Percentiles rank a stretch among this genome's conserved stretches.
These are phyloP conservation scores for Otatea glauca DNA, from an alignment of 176 grass and related monocot genomes.

Conservation along the genomic window DNA sequence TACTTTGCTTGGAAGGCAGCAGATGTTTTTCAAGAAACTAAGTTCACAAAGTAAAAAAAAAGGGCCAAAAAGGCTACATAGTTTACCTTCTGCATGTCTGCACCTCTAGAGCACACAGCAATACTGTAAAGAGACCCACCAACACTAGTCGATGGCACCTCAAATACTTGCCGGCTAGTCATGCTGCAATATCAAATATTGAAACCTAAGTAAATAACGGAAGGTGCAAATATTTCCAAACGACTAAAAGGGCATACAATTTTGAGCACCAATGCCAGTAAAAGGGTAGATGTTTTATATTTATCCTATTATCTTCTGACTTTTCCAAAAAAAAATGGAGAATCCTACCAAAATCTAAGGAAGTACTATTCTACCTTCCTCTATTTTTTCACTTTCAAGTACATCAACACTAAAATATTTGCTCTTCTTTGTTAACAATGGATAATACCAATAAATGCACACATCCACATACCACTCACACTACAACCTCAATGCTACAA, in stretches of 20 bases:
- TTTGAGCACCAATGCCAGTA: slow-evolving; percentile 6
- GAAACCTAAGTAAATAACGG: slow-evolving; percentile 35
- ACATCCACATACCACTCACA: background rate
- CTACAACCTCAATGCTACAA: background rate
- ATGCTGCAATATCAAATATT: slow-evolving; percentile 72
- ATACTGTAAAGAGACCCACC: slow-evolving; percentile 83
- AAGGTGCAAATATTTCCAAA: slow-evolving; percentile 21
- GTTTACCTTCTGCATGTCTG: slow-evolving; percentile 80
- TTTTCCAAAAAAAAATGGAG: background rate
- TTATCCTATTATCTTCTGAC: background rate
- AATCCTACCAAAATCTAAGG: background rate
- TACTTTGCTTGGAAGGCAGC: slow-evolving; percentile 1
- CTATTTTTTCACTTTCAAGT: slow-evolving; percentile 9
- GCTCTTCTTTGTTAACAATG: slow-evolving; percentile 3
- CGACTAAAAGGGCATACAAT: background rate
- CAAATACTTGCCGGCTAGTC: slow-evolving; percentile 80
- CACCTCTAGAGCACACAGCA: slow-evolving; percentile 77
- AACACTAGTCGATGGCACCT: slow-evolving; percentile 73
- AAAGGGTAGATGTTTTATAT: background rate
- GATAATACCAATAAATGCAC: slow-evolving; percentile 5
- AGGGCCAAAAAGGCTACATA: background rate
- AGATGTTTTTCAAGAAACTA: background rate
- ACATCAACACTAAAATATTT: slow-evolving; percentile 4
- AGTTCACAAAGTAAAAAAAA: slow-evolving; percentile 21
- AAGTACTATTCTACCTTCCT: slow-evolving; percentile 1